phyloP scores from a whole-genome alignment of 2,329 filamentous ascomycete genomes.

The Paraphoma chrysanthemicola region DNA sequence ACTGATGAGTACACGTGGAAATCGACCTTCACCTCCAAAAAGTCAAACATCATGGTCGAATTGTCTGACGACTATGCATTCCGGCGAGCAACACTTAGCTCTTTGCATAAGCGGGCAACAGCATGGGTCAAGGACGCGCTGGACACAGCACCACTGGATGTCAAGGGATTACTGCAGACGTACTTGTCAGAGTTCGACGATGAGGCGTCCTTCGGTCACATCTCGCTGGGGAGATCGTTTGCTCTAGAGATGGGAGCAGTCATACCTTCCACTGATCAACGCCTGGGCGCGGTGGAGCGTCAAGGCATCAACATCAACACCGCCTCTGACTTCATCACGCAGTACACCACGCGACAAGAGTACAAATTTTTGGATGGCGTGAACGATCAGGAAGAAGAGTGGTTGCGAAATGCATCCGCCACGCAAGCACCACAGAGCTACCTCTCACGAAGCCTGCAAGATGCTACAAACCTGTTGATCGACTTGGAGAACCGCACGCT shows the following conservation, averaged over 20 bases:
- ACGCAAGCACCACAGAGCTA: constrained; percentile 21
- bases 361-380: constrained; percentile 86
- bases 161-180: constrained; percentile 94
- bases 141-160: constrained; percentile 85
- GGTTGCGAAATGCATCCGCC: constrained; percentile 62
- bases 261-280: constrained; percentile 85
- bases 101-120: constrained; percentile 77
- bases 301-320: constrained; percentile 82
- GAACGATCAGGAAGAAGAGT: constrained; percentile 68
- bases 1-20: constrained; percentile 91
- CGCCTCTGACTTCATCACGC: constrained; percentile 93
- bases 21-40: constrained; percentile 77
- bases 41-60: constrained; percentile 81
- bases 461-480: constrained; percentile 67
- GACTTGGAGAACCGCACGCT: constrained; percentile 76
- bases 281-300: constrained; percentile 79
- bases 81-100: constrained; percentile 78
- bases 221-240: constrained; percentile 92
- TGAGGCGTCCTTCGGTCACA: constrained; percentile 86
- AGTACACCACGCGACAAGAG: constrained; percentile 96
- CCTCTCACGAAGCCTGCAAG: constrained; percentile 54
- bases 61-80: constrained; percentile 93
- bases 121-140: constrained; percentile 82
- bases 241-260: constrained; percentile 89
- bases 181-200: constrained; percentile 96